phyloP scores from a whole-genome alignment of 768 basidiomycete species.

The Podaxis sp. region DNA sequence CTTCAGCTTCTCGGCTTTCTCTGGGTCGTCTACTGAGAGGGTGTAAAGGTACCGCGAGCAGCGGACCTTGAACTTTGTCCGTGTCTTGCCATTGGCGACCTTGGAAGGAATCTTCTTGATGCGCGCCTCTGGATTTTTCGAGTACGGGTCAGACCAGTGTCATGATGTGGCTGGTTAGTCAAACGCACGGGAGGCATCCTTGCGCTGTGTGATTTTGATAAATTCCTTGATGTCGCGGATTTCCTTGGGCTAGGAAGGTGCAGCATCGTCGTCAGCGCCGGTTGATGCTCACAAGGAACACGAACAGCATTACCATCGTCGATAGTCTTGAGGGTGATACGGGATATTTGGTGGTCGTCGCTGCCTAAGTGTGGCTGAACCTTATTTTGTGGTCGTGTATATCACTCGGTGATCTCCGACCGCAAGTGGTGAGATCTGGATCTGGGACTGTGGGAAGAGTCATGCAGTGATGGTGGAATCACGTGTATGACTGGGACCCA shows the following conservation, averaged over 20 bases:
- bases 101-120: conserved; percentile 91
- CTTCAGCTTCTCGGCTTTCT: conserved; percentile 98
- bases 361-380: conserved; percentile 32
- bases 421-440: conserved; percentile 1
- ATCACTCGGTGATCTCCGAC: conserved; percentile 25
- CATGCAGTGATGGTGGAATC: conserved; percentile 2
- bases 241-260: conserved; percentile 79
- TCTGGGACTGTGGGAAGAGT: not conserved
- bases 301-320: conserved; percentile 36
- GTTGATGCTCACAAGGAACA: not conserved
- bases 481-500: conserved; percentile 4
- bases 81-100: conserved; percentile 65
- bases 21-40: conserved; percentile 91
- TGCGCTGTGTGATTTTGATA: conserved; percentile 94
- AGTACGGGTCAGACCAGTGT: conserved; percentile 5
- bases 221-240: conserved; percentile 98
- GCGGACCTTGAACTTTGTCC: conserved; percentile 98
- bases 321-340: conserved; percentile 33
- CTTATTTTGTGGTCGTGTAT: conserved; percentile 29
- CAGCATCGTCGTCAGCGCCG: conserved; percentile 8
- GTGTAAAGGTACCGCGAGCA: conserved; percentile 98
- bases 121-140: conserved; percentile 70
- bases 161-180: not conserved
- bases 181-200: conserved; percentile 91
- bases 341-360: conserved; percentile 17